Evolutionary conservation across 345 rosid species (phyloP), one percentile per base, ranked within the genome.

Genomic region (Moricandia arvensis): DNA sequence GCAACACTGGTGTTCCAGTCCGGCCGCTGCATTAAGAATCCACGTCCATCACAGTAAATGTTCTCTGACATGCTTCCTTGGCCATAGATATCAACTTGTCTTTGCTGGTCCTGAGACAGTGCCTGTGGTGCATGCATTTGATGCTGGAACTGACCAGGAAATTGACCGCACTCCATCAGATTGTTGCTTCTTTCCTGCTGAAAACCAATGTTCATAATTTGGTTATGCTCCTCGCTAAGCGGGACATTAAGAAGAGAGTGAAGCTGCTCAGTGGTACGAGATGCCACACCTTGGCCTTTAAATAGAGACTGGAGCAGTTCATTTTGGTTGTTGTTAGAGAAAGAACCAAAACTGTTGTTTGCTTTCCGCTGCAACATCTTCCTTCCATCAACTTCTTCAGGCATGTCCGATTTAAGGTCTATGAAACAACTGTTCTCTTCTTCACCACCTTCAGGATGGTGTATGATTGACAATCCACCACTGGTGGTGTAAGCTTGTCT

Each of bases 281-380:
- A 69, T 64, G 83, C 67, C 75, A 81, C 66, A 18, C 79, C 90
- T 80, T 86, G 95, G 66, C 84, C 85, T 77, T 83, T 89, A 75
- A 90, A 87, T 45, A 95, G 65, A 47, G 97, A 92, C 47, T 89
- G 99, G 69, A 95, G 97, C 47, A 92, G 82, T 73, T 93, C 97
- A 81, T 82, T 93, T 43, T 83, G 85, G 72, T 85, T 89, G 68
- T 80, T 89, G 81, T 79, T 83, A 60, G 86, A 84, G 82, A 82
- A 90, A 43, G 92, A 78, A 60, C 76, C 78, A 75, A 85, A 85
- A 71, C 79, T 84, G 75, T 78, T 87, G 63, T 79, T 73, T 61
- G 85, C 55, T 69, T 88, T 92, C 63, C 74, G 71, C 43, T 75
- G 91, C 68, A 86, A 79, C 81, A 86, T 77, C 84, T 72, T 78